Evolutionary conservation across 2,329 filamentous ascomycete species (phyloP).

Genomic region (Apiospora phragmitis): DNA sequence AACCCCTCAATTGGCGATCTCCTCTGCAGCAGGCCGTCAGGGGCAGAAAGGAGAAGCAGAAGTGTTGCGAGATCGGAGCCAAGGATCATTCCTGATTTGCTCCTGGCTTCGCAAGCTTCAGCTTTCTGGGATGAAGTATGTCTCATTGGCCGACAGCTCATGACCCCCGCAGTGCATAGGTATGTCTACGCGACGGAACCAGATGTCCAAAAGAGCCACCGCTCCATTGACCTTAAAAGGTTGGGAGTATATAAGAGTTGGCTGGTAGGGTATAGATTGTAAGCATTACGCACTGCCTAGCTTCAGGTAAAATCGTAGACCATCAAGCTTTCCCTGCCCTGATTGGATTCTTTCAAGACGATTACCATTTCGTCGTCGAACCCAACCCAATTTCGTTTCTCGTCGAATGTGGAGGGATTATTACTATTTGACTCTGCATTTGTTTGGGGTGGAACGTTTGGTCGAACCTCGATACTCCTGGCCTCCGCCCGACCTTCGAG

Average conservation of each 20-base stretch:
- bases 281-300: not conserved
- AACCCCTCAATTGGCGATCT: not conserved
- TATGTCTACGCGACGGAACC: too few relatives aligned
- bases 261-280: not conserved
- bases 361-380: conserved; percentile 95
- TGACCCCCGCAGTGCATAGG: too few relatives aligned
- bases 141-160: too few relatives aligned
- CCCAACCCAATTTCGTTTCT: conserved; percentile 68
- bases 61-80: not conserved
- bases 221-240: not conserved
- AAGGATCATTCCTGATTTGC: not conserved
- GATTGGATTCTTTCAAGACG: conserved; percentile 69
- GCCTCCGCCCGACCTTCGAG: conserved; percentile 68
- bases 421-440: conserved; percentile 14
- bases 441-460: conserved; percentile 32
- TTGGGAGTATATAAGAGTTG: not conserved
- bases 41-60: not conserved
- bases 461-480: conserved; percentile 51
- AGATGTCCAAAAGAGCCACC: not conserved
- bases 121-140: too few relatives aligned
- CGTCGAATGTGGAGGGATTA: conserved; percentile 36
- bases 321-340: conserved; percentile 71
- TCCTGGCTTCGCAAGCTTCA: not conserved
- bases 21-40: not conserved
- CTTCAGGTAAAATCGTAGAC: conserved; percentile 82